Base-by-base conservation (phyloP, 306 rosid species). In the Prunus davidiana region DNA sequence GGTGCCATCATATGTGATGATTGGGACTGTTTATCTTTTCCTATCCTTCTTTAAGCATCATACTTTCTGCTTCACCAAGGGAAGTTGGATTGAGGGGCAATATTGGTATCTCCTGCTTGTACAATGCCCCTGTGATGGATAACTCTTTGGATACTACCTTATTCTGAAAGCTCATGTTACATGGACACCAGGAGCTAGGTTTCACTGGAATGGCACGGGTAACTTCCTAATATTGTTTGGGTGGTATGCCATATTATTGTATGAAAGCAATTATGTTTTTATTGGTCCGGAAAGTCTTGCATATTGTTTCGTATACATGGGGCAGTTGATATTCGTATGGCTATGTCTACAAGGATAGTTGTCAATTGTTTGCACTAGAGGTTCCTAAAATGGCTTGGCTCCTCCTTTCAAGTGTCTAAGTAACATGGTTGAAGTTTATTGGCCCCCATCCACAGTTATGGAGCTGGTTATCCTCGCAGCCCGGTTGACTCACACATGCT, bases 401-500 rank as follows among this genome's bases (percentile, higher is more conserved):
- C 64, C 84, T 79, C 34, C 67, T 77, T 69, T 74, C 82, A 67
- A 49, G 74, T 81, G 76, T 87, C 78, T 74, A 67, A 74, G 76
- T 75, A 80, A 84, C 86, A 46, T 81, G 71, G 83, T 78, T 72
- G 78, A 81, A 84, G 78, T 84, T 38, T 80, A 71, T 84, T 55
- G 83, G 69, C 80, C 78, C 97, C 97, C 98, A 90, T 89, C 98
- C 98, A 94, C 98, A 64, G 89, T 91, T 87, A 88, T 81, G 90
- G 97, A 93, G 96, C 97, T 91, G 98, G 97, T 90, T 81, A 74
- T 78, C 79, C 72, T 77, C 69, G 97, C 93, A 88, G 98, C 84
- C 97, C 84, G 98, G 97, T 94, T 90, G 98, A 94, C 98, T 90
- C 93, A 84, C 77, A 47, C 90, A 84, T 84, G 91, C 92, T 80